Evolutionary conservation across 371 early-diverging fungal species (phyloP).

Genomic region (Phascolomyces articulosus): DNA sequence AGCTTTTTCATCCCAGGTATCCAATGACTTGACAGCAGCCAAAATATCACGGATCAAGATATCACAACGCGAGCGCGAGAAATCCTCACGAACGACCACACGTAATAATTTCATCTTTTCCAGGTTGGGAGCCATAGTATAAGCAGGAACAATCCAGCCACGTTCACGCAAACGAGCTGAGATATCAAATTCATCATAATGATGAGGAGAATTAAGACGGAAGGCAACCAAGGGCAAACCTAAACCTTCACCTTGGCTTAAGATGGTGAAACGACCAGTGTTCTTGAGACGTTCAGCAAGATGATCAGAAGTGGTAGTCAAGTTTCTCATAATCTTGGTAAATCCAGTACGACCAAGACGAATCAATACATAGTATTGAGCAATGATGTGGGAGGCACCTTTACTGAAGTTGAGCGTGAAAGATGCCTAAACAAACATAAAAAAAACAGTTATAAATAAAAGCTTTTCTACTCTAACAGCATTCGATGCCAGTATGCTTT

Average conservation of each 20-base stretch:
- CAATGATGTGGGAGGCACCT: conserved; percentile 63
- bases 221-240: conserved; percentile 76
- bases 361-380: conserved; percentile 73
- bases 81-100: conserved; percentile 60
- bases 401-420: conserved; percentile 77
- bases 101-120: conserved; percentile 54
- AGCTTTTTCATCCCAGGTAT: conserved; percentile 28
- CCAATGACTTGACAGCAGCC: conserved; percentile 37
- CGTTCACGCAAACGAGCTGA: conserved; percentile 51
- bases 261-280: conserved; percentile 62
- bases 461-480: no score
- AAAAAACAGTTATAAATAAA: neutral
- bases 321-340: conserved; percentile 57
- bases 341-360: conserved; percentile 66
- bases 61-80: conserved; percentile 50
- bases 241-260: conserved; percentile 45
- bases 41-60: conserved; percentile 40
- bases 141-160: conserved; percentile 70
- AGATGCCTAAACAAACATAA: conserved; percentile 36
- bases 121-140: conserved; percentile 50
- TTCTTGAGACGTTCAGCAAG: conserved; percentile 53
- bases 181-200: conserved; percentile 55
- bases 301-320: conserved; percentile 51
- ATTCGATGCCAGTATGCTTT: neutral
- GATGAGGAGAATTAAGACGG: conserved; percentile 36